Percentiles rank a stretch among this genome's conserved stretches.
Evolutionary conservation across 495 filamentous ascomycete species (phyloP).

Genomic region (Penicillium cataractarum): DNA sequence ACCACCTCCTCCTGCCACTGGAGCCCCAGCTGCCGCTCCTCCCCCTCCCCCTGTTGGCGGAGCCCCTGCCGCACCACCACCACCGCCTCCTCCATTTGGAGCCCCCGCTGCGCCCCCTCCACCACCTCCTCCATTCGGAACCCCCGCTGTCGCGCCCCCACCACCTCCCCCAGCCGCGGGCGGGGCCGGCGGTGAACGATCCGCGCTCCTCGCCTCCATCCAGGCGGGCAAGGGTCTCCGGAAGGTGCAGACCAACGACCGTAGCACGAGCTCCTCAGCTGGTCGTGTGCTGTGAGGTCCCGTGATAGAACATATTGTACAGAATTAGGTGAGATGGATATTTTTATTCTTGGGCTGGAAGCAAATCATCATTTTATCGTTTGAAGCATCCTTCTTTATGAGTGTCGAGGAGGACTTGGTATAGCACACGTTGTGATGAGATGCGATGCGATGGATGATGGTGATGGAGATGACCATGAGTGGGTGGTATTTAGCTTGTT

Average conservation of each 20-base stretch:
- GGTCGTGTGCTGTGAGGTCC: conserved; percentile 65
- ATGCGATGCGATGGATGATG: too few species aligned
- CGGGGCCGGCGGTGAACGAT: conserved; percentile 50
- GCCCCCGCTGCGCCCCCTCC: conserved; percentile 31
- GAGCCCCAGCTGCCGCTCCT: conserved; percentile 31
- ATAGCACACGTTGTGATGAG: background rate
- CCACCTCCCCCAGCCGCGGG: conserved; percentile 44
- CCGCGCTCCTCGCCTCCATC: conserved; percentile 78
- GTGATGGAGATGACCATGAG: conserved; percentile 3
- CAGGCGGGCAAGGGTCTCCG: conserved; percentile 73
- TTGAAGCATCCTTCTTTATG: background rate
- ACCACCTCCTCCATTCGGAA: conserved; percentile 27
- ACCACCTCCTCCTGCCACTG: conserved; percentile 36
- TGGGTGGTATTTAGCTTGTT: background rate
- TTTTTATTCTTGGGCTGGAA: conserved; percentile 1
- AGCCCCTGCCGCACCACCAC: conserved; percentile 34
- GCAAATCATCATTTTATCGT: background rate
- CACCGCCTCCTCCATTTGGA: conserved; percentile 45
- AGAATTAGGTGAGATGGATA: conserved; percentile 15
- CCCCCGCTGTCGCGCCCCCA: conserved; percentile 27
- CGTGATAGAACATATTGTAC: conserved; percentile 26
- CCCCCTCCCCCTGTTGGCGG: conserved; percentile 34
- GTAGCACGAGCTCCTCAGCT: conserved; percentile 67
- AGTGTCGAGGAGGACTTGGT: background rate
- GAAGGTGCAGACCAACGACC: conserved; percentile 86